Percentiles rank a stretch among this genome's conserved stretches.
These are phyloP conservation scores for Ocimum tenuiflorum DNA, from an alignment of 257 asterid species.

Conservation along the genomic window DNA sequence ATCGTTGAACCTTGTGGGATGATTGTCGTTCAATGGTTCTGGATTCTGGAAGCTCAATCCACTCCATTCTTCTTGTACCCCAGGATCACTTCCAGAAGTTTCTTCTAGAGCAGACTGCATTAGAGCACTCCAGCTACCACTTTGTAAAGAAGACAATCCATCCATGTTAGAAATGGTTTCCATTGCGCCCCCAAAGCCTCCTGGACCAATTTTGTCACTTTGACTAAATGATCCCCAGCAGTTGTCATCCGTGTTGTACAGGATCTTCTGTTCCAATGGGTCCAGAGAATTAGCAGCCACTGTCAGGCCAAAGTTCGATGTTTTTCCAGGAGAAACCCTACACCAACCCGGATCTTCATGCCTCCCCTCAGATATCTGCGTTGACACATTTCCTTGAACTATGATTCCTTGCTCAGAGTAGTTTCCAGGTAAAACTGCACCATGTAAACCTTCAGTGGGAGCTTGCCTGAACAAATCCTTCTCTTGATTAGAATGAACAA, in stretches of 20 bases:
- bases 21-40: slow-evolving; percentile 43
- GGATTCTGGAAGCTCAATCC: slow-evolving; percentile 61
- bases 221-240: slow-evolving; percentile 35
- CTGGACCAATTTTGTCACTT: slow-evolving; percentile 15
- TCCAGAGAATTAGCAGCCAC: slow-evolving; percentile 38
- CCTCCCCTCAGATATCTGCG: slow-evolving; percentile 25
- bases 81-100: slow-evolving; percentile 57
- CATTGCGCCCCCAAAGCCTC: slow-evolving; percentile 21
- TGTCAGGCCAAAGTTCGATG: slow-evolving; percentile 16
- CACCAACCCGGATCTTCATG: slow-evolving; percentile 28
- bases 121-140: slow-evolving; percentile 85
- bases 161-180: slow-evolving; percentile 27
- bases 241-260: slow-evolving; percentile 38
- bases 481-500: slow-evolving; percentile 26
- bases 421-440: slow-evolving; percentile 26
- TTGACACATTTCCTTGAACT: slow-evolving; percentile 23
- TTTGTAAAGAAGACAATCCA: slow-evolving; percentile 32
- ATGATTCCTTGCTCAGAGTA: slow-evolving; percentile 26
- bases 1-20: slow-evolving; percentile 23
- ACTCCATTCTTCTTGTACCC: slow-evolving; percentile 71
- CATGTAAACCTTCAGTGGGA: slow-evolving; percentile 23
- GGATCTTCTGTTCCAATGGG: slow-evolving; percentile 56
- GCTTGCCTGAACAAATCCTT: slow-evolving; percentile 36
- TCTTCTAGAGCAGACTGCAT: slow-evolving; percentile 79
- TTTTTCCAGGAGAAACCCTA: slow-evolving; percentile 15